Percentiles rank a stretch among this genome's conserved stretches.
Conservation (phyloP, 106 monocot genomes). For the Dactylorhiza incarnata region DNA sequence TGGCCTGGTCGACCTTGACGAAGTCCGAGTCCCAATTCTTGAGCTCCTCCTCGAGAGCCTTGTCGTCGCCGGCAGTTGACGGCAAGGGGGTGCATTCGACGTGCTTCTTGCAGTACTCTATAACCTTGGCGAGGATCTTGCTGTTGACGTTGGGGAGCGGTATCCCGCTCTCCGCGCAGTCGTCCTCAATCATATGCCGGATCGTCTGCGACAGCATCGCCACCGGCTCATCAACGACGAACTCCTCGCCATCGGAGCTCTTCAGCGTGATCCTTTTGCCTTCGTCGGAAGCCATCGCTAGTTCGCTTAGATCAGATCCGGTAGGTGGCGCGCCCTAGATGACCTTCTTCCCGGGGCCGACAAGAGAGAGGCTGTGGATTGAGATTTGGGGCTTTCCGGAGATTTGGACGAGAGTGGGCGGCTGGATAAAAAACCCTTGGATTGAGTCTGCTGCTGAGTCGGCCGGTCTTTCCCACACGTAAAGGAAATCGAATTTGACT, state of each 20-base stretch:
- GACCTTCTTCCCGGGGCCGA: no score
- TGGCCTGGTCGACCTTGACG: constrained; percentile 20
- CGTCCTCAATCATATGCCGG: constrained; percentile 66
- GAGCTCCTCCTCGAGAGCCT: constrained; percentile 10
- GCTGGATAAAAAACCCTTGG: no score
- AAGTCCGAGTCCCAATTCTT: constrained; percentile 18
- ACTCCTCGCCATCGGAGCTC: constrained; percentile 43
- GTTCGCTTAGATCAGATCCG: no score
- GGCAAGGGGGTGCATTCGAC: constrained; percentile 10
- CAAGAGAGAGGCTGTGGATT: no score
- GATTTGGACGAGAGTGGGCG: no score
- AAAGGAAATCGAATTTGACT: no score
- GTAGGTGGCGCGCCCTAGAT: no score
- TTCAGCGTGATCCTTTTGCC: constrained; percentile 30
- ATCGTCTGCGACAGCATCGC: constrained; percentile 47
- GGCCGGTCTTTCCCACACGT: no score
- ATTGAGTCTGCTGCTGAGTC: no score
- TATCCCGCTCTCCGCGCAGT: constrained; percentile 42
- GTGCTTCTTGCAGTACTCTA: constrained; percentile 72
- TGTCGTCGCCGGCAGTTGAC: neutral
- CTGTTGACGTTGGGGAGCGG: constrained; percentile 57
- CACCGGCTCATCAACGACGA: constrained; percentile 46
- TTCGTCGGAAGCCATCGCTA: neutral
- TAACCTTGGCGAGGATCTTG: constrained; percentile 53
- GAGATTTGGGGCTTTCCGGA: no score